A percentile compares a stretch with the other conserved stretches of the same genome.
Conservation (phyloP, 768 basidiomycete species). For the Mycena galericulata region DNA sequence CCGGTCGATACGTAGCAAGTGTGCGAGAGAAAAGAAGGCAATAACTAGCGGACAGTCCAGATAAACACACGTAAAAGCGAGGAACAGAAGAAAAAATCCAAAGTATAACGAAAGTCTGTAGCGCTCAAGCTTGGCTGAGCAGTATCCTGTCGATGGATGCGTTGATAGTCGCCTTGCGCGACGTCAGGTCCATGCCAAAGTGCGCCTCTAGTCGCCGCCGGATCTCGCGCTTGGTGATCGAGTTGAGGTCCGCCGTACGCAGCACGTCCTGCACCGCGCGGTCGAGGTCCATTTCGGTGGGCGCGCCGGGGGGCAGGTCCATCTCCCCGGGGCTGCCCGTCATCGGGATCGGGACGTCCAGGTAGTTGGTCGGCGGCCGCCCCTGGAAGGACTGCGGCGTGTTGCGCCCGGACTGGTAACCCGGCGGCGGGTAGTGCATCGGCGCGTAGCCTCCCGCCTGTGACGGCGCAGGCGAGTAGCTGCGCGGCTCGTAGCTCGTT, state of each 20-base stretch:
- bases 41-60: conserved; percentile 11
- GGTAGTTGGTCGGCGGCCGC: conserved; percentile 80
- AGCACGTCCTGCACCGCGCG: conserved; percentile 80
- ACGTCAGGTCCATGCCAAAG: conserved; percentile 82
- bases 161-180: conserved; percentile 81
- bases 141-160: conserved; percentile 80
- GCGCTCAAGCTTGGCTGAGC: conserved; percentile 56
- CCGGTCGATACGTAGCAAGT: conserved; percentile 18
- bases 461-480: conserved; percentile 81
- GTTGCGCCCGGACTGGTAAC: conserved; percentile 83
- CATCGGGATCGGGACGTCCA: conserved; percentile 75
- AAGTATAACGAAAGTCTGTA: not conserved
- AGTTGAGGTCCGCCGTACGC: conserved; percentile 84
- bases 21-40: not conserved
- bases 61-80: conserved; percentile 2
- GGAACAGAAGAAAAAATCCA: conserved; percentile 4
- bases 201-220: conserved; percentile 84
- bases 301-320: conserved; percentile 59
- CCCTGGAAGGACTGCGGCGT: conserved; percentile 74
- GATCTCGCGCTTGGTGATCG: conserved; percentile 93
- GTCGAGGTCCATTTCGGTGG: conserved; percentile 80
- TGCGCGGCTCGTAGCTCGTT: conserved; percentile 84
- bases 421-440: conserved; percentile 61
- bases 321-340: conserved; percentile 65
- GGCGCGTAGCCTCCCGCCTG: conserved; percentile 62